phyloP scores from a whole-genome alignment of 2,329 filamentous ascomycete species.

The Diaporthe capsici region DNA sequence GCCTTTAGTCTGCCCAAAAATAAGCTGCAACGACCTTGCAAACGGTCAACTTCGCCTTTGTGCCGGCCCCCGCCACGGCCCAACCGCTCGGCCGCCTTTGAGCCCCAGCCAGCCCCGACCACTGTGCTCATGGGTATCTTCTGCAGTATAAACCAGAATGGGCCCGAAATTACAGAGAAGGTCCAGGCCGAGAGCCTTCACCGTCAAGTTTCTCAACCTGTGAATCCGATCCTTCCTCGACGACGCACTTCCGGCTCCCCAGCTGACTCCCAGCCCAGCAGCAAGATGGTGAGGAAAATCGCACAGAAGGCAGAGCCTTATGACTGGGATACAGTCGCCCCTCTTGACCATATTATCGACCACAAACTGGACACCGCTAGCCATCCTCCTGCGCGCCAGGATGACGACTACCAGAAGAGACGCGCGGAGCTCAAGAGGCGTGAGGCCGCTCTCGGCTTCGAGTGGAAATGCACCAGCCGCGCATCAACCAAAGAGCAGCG shows the following conservation, averaged over 20 bases:
- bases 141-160: conserved; percentile 38
- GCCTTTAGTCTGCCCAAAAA: neutral
- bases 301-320: neutral
- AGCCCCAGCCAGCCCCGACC: neutral
- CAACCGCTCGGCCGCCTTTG: conserved; percentile 7
- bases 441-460: conserved; percentile 58
- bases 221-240: conserved; percentile 37
- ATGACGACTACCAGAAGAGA: conserved; percentile 50
- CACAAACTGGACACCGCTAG: neutral
- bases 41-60: conserved; percentile 28
- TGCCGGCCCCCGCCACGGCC: conserved; percentile 10
- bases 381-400: neutral
- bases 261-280: conserved; percentile 35
- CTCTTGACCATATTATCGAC: conserved; percentile 38
- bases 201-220: conserved; percentile 37
- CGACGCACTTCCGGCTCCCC: conserved; percentile 2
- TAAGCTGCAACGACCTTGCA: conserved; percentile 22
- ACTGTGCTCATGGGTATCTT: conserved; percentile 23
- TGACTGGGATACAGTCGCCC: conserved; percentile 33
- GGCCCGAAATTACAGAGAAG: conserved; percentile 37
- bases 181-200: conserved; percentile 24
- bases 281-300: conserved; percentile 24
- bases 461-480: conserved; percentile 51
- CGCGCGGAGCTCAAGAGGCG: conserved; percentile 50
- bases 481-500: conserved; percentile 53